Evolutionary conservation across 139 green algal species (phyloP).

Genomic region (Chlorella sp.): DNA sequence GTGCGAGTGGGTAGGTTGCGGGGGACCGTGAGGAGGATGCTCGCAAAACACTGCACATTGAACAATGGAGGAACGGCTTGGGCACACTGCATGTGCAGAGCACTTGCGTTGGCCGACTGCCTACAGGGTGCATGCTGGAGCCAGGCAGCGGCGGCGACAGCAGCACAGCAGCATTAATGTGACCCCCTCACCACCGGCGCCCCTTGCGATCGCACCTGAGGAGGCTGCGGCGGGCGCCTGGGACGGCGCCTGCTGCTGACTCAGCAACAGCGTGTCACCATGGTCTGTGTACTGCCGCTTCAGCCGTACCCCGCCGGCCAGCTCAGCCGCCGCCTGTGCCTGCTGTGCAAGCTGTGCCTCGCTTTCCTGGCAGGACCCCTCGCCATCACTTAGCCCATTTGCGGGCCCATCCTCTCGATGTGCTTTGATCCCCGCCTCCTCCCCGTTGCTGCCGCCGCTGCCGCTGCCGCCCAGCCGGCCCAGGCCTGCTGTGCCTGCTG

Average conservation of each 20-base stretch:
- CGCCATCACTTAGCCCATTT: background rate
- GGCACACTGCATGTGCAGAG: too few relatives aligned
- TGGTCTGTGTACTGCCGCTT: constrained; percentile 9
- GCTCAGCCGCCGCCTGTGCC: background rate
- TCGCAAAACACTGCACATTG: too few relatives aligned
- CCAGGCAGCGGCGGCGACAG: too few relatives aligned
- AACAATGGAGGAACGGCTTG: too few relatives aligned
- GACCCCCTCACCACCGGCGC: too few relatives aligned
- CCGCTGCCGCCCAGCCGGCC: background rate
- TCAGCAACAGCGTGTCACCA: background rate
- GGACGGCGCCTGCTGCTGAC: background rate
- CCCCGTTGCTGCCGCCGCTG: background rate
- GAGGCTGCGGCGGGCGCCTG: too few relatives aligned
- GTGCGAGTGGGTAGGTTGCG: too few relatives aligned
- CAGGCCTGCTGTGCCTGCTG: background rate
- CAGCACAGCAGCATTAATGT: background rate
- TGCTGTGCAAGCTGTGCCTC: background rate
- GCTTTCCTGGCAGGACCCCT: background rate
- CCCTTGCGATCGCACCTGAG: background rate
- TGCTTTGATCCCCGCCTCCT: background rate
- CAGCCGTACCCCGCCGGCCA: background rate
- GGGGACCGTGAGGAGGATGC: too few relatives aligned
- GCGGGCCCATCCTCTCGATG: background rate
- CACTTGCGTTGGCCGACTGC: too few relatives aligned
- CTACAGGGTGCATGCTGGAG: too few relatives aligned